Evolutionary conservation across 495 filamentous ascomycete species (phyloP).

Genomic region (Hypoxylon crocopeplum): DNA sequence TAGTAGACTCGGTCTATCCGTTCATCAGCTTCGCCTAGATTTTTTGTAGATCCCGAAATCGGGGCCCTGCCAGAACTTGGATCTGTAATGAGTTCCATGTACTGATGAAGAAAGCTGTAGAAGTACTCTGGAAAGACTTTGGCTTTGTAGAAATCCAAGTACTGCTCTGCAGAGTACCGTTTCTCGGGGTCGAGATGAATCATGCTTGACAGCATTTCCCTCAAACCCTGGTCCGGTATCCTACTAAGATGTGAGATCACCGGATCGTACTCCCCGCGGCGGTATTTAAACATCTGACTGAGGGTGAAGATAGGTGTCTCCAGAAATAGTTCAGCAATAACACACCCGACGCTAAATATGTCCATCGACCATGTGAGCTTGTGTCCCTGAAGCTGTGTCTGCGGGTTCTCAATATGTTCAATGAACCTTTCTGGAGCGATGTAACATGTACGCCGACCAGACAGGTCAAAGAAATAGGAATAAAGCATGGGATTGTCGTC

Average conservation of each 20-base stretch:
- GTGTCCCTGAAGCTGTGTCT: constrained; percentile 56
- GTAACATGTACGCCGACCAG: constrained; percentile 92
- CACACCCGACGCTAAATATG: constrained; percentile 95
- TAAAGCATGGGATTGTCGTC: constrained; percentile 98
- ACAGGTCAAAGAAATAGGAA: constrained; percentile 96
- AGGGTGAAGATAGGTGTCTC: constrained; percentile 92
- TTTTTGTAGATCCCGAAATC: constrained; percentile 66
- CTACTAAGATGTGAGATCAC: constrained; percentile 77
- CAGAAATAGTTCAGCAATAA: constrained; percentile 97
- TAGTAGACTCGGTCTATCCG: constrained; percentile 89
- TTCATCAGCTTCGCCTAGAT: constrained; percentile 84
- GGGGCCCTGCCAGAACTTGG: constrained; percentile 77
- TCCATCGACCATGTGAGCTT: constrained; percentile 90
- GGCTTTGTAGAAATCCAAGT: constrained; percentile 86
- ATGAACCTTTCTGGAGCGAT: constrained; percentile 93
- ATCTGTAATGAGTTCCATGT: constrained; percentile 96
- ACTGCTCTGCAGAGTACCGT: constrained; percentile 92
- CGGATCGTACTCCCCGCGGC: constrained; percentile 91
- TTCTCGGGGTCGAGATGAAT: constrained; percentile 90
- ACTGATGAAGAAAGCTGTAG: constrained; percentile 95
- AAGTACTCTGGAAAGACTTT: constrained; percentile 97
- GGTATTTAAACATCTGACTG: constrained; percentile 93
- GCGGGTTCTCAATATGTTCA: constrained; percentile 59
- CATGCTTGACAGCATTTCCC: constrained; percentile 92
- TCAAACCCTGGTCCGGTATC: constrained; percentile 85